A percentile compares a stretch with the other conserved stretches of the same genome.
Evolutionary conservation across 2,329 filamentous ascomycete genomes (phyloP).

Genomic region (Dactylellina drechsleri): DNA sequence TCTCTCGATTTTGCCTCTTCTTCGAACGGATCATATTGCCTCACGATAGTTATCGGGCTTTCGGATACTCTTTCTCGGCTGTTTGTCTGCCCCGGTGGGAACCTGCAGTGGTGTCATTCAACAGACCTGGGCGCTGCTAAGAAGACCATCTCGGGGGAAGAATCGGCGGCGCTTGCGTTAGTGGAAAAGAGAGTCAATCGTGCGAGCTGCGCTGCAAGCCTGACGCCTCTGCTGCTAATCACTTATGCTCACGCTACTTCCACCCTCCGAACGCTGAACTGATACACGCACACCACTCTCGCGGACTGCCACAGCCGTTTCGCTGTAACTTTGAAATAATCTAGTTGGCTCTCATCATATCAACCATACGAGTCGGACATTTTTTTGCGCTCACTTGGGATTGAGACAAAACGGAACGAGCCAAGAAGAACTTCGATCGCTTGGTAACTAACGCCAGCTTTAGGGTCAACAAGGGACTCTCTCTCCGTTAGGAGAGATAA

Average conservation of each 20-base stretch:
- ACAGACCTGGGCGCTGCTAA: conserved; percentile 8
- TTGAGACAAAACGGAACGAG: too few species aligned
- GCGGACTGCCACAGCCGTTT: conserved; percentile 11
- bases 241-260: conserved; percentile 8
- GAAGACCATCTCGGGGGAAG: conserved; percentile 46
- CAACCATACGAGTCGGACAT: conserved; percentile 23
- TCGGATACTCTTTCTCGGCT: conserved; percentile 48
- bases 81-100: conserved; percentile 1
- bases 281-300: too few species aligned
- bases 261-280: conserved; percentile 6
- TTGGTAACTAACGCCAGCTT: conserved; percentile 47
- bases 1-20: conserved; percentile 49
- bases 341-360: conserved; percentile 25
- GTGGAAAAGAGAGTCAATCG: conserved; percentile 26
- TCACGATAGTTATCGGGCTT: conserved; percentile 39
- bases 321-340: neutral
- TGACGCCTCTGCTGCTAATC: conserved; percentile 19
- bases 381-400: conserved; percentile 2
- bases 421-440: conserved; percentile 20
- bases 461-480: conserved; percentile 54
- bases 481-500: conserved; percentile 55
- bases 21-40: conserved; percentile 49
- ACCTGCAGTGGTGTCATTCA: conserved; percentile 19
- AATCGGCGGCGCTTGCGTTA: conserved; percentile 37
- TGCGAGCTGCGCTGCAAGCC: conserved; percentile 53